Evolutionary conservation across 805 yeast species (phyloP).

Genomic region (Komagataella populi): DNA sequence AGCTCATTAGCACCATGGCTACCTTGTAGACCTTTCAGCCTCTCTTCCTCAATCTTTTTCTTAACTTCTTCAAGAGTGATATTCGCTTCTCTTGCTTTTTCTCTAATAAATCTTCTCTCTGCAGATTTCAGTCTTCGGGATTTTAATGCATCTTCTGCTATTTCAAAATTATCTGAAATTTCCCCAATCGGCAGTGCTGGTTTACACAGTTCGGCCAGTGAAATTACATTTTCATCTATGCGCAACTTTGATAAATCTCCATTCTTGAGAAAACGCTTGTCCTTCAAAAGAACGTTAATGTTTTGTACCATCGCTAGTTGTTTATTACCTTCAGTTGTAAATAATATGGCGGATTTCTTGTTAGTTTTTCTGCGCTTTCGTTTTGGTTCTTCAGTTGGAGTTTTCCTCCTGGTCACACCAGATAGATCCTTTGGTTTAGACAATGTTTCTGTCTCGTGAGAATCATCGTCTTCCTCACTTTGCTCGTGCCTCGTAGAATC

Average conservation of each 20-base stretch:
- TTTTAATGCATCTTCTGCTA: constrained; percentile 39
- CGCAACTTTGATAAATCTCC: constrained; percentile 3
- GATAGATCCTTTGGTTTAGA: neutral
- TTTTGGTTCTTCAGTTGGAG: neutral
- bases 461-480: neutral
- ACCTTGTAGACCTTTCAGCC: constrained; percentile 4
- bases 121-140: constrained; percentile 17
- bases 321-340: neutral
- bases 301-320: constrained; percentile 3
- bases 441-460: neutral
- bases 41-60: constrained; percentile 8
- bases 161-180: constrained; percentile 40
- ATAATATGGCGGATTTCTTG: neutral
- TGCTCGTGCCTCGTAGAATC: neutral
- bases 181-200: constrained; percentile 55
- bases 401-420: neutral
- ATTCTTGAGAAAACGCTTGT: neutral
- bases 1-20: constrained; percentile 1
- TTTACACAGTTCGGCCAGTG: constrained; percentile 60
- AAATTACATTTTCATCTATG: constrained; percentile 40
- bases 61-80: constrained; percentile 16
- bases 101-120: constrained; percentile 22
- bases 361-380: neutral
- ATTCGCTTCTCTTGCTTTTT: constrained; percentile 26
- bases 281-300: constrained; percentile 1